Evolutionary conservation across 257 asterid species (phyloP), one percentile per base, ranked within the genome.

Genomic region (Nyctanthes arbortristis): DNA sequence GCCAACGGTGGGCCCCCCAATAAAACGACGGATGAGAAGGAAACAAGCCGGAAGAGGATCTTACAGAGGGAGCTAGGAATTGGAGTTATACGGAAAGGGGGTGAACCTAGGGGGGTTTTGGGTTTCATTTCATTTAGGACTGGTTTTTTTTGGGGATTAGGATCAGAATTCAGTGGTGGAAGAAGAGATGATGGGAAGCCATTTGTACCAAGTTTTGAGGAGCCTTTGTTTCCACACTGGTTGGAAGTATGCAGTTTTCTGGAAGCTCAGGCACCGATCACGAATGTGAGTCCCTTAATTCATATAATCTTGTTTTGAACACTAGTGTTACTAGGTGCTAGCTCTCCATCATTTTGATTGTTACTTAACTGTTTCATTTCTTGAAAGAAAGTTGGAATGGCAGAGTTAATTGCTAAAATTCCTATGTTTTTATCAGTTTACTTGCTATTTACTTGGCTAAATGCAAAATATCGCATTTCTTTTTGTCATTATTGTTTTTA

Each of bases 21-120:
- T 93, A 77, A 89, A 91, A 85, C 87, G 97, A 84, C 79, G 91
- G 80, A 73, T 93, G 90, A 87, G 96, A 80, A 89, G 97, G 91
- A 93, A 93, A 79, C 99, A 93, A 73, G 99, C 99, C 10, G 99
- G 99, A 39, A 91, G 99, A 87, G 99, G 99, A 79, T 93, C 99
- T 72, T 93, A 93, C 78, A 87, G 99, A 70, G 97, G 99, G 66
- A 93, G 99, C 79, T 93, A 93, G 95, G 81, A 37, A 72, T 82
- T 67, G 78, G 55, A 62, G 67, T 71, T 68, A 2, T 43, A 54
- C 62, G 7, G 7, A 28, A 75, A 64, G 74, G 78, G 85, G 80
- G 69, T 59, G 68, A 70, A 47, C 43, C 65, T 77, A 80, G 88
- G 90, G 79, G 68, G 63, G 68, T 76, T 39, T 61, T 72, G 79